Evolutionary conservation across 2,329 filamentous ascomycete genomes (phyloP).

Genomic region (Diaporthe sp.): DNA sequence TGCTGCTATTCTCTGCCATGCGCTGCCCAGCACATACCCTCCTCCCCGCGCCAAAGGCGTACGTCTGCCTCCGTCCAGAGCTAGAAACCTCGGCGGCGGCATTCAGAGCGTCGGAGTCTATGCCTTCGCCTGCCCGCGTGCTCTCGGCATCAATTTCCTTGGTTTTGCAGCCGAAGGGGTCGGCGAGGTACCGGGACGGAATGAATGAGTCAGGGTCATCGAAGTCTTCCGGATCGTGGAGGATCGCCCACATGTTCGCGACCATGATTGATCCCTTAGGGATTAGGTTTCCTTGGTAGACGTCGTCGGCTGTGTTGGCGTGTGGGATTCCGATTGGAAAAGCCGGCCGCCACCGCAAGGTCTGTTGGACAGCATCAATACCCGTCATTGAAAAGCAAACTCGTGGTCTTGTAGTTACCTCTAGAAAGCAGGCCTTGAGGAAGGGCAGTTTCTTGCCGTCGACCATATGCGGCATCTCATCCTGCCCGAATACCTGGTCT

Average conservation of each 20-base stretch:
- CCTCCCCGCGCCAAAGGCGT: constrained; percentile 34
- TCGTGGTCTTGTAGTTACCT: constrained; percentile 18
- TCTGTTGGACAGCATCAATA: constrained; percentile 7
- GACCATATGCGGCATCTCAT: constrained; percentile 30
- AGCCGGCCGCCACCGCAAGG: constrained; percentile 40
- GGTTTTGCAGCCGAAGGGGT: constrained; percentile 34
- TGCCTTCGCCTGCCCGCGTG: background rate
- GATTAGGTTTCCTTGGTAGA: constrained; percentile 37
- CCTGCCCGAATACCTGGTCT: constrained; percentile 35
- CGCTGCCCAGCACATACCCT: constrained; percentile 30
- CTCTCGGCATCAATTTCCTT: background rate
- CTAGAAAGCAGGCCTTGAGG: constrained; percentile 41
- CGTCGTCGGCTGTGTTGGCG: constrained; percentile 39
- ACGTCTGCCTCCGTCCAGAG: constrained; percentile 25
- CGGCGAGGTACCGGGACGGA: constrained; percentile 39
- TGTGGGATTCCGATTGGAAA: constrained; percentile 39
- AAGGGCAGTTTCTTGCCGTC: constrained; percentile 38
- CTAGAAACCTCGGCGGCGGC: constrained; percentile 1
- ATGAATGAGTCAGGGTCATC: constrained; percentile 39
- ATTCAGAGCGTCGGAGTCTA: background rate
- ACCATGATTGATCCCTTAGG: constrained; percentile 39
- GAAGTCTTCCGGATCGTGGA: constrained; percentile 38
- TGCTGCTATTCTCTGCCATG: constrained; percentile 32
- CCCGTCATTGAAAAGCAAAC: too few relatives aligned
- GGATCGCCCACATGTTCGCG: constrained; percentile 40